Base-by-base conservation (phyloP, 768 basidiomycete genomes). In the Kwoniella botswanensis region DNA sequence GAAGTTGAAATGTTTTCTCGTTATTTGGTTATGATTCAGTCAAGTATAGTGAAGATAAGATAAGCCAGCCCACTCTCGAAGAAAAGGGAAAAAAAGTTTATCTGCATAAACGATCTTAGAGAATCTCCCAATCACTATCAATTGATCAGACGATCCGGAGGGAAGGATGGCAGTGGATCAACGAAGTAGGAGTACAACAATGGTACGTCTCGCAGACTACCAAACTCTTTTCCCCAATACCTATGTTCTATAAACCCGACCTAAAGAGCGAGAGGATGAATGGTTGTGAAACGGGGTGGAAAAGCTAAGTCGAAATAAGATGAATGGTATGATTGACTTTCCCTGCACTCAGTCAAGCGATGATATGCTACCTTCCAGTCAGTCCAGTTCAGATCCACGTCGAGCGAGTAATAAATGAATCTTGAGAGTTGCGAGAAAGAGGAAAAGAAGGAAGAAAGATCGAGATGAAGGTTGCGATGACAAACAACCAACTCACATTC, bases 91-190 rank as follows among this genome's bases (percentile, higher is more conserved):
- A 18, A 61, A 43, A 4, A 61, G 59, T 61, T 61, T 61, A 61
- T 61, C 18, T 61, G 59, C 59, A 61, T 61, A 61, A 61, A 61
- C 59, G n/a, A 61, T 43, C 41, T 43, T 61, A 43, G 7, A 44
- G 5, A 12, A 55, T 5, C 7, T 6, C 9, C 50, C 17, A 21
- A 52, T 52, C 50, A 11, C 35, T 35, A 35, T 35, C 35, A 35
- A 35, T 35, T 35, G 35, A 35, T 35, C 35, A 35, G 35, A 35
- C 35, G 35, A 35, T 35, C 35, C 35, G 7, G 7, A 35, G 35
- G 5, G 35, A 35, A 35, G 7, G 35, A 35, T 35, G 35, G 35
- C 35, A 35, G 35, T 35, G 35, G 7, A 35, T 35, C 35, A 35
- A 35, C 35, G 35, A 35, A 35, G 35, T 1, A 35, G 35, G 35